phyloP scores from a whole-genome alignment of 2,329 filamentous ascomycete species.

The Pseudogymnoascus sp. region DNA sequence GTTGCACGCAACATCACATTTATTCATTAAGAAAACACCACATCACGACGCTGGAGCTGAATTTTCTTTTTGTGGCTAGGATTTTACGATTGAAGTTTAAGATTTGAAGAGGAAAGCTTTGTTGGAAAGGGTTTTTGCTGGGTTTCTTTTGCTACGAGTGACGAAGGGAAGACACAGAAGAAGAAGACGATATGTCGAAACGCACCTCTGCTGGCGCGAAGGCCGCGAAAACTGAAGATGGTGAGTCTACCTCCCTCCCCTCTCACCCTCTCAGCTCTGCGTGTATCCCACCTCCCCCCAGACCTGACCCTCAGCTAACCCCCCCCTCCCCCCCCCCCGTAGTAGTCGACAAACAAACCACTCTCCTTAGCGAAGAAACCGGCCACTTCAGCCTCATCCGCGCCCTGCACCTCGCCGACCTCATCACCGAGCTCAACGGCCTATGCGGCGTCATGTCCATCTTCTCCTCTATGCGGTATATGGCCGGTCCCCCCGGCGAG shows the following conservation, averaged over 20 bases:
- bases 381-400: constrained; percentile 65
- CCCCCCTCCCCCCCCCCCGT: background rate
- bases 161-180: background rate
- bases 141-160: background rate
- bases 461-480: constrained; percentile 86
- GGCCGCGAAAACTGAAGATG: background rate
- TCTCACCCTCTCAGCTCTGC: background rate
- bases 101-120: too few species aligned
- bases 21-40: background rate
- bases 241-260: background rate
- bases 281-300: background rate
- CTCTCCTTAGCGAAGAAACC: constrained; percentile 57
- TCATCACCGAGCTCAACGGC: constrained; percentile 78
- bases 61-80: background rate
- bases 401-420: constrained; percentile 69
- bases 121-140: too few species aligned
- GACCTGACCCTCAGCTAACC: background rate
- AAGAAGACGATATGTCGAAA: background rate
- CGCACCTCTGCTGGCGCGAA: constrained; percentile 2
- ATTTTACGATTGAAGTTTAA: background rate
- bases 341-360: constrained; percentile 64
- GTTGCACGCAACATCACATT: background rate
- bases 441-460: constrained; percentile 92
- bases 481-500: constrained; percentile 57
- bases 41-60: background rate